Percentiles rank a stretch among this genome's conserved stretches.
These are phyloP conservation scores for Leccinum truebloodii DNA, from an alignment of 768 basidiomycete species.

Conservation along the genomic window DNA sequence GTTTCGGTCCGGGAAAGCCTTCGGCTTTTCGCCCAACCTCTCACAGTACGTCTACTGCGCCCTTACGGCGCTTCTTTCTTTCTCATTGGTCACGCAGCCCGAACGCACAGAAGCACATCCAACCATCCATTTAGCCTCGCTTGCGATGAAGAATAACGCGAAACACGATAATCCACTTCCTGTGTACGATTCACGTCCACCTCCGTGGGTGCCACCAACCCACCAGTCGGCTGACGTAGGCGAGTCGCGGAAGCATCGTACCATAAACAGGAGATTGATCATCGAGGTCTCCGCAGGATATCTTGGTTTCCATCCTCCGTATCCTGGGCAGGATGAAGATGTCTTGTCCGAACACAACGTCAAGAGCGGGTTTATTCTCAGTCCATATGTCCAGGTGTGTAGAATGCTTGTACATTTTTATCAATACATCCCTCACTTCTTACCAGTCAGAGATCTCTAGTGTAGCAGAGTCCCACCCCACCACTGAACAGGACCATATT, in stretches of 20 bases:
- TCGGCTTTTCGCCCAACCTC: too few species aligned
- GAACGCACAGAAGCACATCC: too few species aligned
- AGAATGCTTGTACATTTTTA: not conserved
- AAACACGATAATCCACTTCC: slow-evolving; percentile 39
- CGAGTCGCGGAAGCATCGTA: slow-evolving; percentile 27
- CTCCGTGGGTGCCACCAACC: slow-evolving; percentile 68
- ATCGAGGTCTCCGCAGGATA: slow-evolving; percentile 49
- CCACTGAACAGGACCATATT: slow-evolving; percentile 43
- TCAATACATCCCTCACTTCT: not conserved
- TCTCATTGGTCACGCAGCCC: too few species aligned
- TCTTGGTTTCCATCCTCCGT: slow-evolving; percentile 74
- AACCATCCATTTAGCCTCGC: not conserved
- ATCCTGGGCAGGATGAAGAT: slow-evolving; percentile 75
- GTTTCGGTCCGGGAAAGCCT: too few species aligned
- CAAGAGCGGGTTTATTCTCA: slow-evolving; percentile 61
- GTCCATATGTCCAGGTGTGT: slow-evolving; percentile 59
- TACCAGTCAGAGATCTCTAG: slow-evolving; percentile 26
- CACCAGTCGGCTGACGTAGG: slow-evolving; percentile 73
- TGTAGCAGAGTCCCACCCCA: slow-evolving; percentile 17
- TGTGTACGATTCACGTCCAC: slow-evolving; percentile 67
- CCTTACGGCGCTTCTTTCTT: too few species aligned
- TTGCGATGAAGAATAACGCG: slow-evolving; percentile 26
- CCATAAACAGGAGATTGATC: not conserved
- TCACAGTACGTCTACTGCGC: too few species aligned
- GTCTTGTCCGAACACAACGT: slow-evolving; percentile 62